Evolutionary conservation across 257 asterid genomes (phyloP).

Genomic region (Scutellaria baicalensis): DNA sequence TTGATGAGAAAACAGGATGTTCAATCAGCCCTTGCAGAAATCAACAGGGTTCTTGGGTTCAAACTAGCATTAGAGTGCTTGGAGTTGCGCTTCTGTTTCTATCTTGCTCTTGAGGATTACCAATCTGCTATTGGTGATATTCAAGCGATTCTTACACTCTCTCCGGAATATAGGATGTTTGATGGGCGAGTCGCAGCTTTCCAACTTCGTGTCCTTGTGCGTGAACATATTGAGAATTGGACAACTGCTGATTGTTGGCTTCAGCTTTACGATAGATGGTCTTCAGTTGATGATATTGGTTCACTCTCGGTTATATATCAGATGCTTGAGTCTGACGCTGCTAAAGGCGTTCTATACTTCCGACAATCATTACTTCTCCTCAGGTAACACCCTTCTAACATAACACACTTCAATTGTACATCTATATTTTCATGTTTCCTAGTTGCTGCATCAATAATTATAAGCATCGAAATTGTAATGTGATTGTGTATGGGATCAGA

Average conservation of each 20-base stretch:
- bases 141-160: conserved; percentile 88
- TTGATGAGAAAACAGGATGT: conserved; percentile 80
- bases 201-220: conserved; percentile 78
- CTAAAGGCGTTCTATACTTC: conserved; percentile 86
- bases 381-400: conserved; percentile 37
- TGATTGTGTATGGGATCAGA: conserved; percentile 34
- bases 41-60: conserved; percentile 83
- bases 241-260: conserved; percentile 98
- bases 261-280: conserved; percentile 93
- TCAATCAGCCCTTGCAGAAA: conserved; percentile 76
- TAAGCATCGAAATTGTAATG: neutral
- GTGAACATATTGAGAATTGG: conserved; percentile 92
- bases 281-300: conserved; percentile 93
- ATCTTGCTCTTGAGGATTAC: conserved; percentile 79
- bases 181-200: conserved; percentile 82
- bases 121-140: conserved; percentile 82
- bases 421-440: neutral
- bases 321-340: conserved; percentile 95
- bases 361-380: conserved; percentile 95
- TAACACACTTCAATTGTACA: neutral
- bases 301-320: conserved; percentile 94
- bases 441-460: neutral
- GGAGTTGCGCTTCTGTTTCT: conserved; percentile 92
- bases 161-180: conserved; percentile 78
- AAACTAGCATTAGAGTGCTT: conserved; percentile 91